Evolutionary conservation across 2,329 filamentous ascomycete species (phyloP).

Genomic region (Verticillium albo-atrum): DNA sequence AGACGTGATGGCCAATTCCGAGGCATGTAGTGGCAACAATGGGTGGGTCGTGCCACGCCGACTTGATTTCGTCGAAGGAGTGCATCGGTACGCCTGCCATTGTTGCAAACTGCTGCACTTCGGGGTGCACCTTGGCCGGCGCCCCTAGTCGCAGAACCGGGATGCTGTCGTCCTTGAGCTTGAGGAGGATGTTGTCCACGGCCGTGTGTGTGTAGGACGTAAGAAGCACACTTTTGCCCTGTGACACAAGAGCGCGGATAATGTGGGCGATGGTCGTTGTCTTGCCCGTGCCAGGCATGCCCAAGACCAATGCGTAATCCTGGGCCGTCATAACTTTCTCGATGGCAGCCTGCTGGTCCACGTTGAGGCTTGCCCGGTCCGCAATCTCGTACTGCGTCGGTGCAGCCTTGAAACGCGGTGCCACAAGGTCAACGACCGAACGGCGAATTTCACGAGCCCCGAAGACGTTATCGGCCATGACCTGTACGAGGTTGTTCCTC

Average conservation of each 20-base stretch:
- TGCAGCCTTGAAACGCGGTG: constrained; percentile 67
- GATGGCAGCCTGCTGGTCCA: constrained; percentile 82
- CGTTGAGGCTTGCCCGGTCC: constrained; percentile 67
- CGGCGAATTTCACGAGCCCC: constrained; percentile 69
- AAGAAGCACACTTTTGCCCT: constrained; percentile 87
- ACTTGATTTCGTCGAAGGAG: constrained; percentile 77
- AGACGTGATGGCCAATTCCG: constrained; percentile 83
- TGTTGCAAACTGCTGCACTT: constrained; percentile 80
- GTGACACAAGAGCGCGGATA: constrained; percentile 80
- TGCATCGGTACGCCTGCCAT: constrained; percentile 70
- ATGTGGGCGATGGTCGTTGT: constrained; percentile 98
- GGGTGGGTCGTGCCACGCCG: constrained; percentile 77
- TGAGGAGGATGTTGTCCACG: constrained; percentile 95
- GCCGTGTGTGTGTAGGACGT: constrained; percentile 97
- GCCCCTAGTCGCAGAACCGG: constrained; percentile 82
- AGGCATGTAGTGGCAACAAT: constrained; percentile 95
- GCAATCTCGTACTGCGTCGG: constrained; percentile 61
- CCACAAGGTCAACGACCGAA: constrained; percentile 72
- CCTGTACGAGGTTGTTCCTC: constrained; percentile 86
- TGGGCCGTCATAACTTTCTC: constrained; percentile 93
- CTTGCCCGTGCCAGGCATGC: constrained; percentile 97
- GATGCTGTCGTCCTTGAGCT: constrained; percentile 75
- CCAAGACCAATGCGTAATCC: constrained; percentile 94
- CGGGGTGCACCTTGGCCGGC: constrained; percentile 78
- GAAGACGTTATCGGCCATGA: constrained; percentile 77